Evolutionary conservation across 225 moss, liverwort and hornwort species (phyloP), one percentile per base, ranked within the genome.

Genomic region (Pseudisothecium myosuroides): DNA sequence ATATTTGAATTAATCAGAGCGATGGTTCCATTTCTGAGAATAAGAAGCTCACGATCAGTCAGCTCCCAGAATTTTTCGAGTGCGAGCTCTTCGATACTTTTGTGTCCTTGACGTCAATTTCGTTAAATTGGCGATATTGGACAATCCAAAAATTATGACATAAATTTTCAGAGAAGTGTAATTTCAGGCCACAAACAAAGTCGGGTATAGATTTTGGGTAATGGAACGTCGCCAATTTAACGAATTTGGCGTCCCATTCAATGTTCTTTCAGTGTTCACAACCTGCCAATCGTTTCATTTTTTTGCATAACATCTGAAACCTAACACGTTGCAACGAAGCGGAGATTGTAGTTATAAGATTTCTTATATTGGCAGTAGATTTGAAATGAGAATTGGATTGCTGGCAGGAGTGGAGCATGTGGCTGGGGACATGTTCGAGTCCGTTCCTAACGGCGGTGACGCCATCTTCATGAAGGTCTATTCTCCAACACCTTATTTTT

Each of bases 381-480:
- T 13, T 78, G 10, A 58, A 36, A 20, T 19, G 24, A 75, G 14
- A n/a, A 15, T 28, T 81, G 79, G 47, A 49, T 88, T 88, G 28
- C 22, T 84, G 81, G 66, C 80, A 93, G 93, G 91, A 76, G 93
- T 91, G 71, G 90, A 90, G 91, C 86, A 83, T 32, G 86, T 91
- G 66, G 81, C 79, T 72, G 91, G 93, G 37, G 71, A 88, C 61
- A 89, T 93, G 88, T 90, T 90, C 61, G 62, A 91, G 50, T 89
- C 86, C 28, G 75, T 93, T 21, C 93, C 93, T 10, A 60, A 72
- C 10, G n/a, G 49, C 6, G 90, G 88, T 41, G 91, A 93, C 84
- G 75, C 91, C 47, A 89, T 92, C 68, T 89, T 93, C 55, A 85
- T 90, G 86, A 90, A 91, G 91, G 90, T 90, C 11, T 39, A 54